Evolutionary conservation across 2,329 filamentous ascomycete genomes (phyloP).

Genomic region (Talaromyces atroroseus): DNA sequence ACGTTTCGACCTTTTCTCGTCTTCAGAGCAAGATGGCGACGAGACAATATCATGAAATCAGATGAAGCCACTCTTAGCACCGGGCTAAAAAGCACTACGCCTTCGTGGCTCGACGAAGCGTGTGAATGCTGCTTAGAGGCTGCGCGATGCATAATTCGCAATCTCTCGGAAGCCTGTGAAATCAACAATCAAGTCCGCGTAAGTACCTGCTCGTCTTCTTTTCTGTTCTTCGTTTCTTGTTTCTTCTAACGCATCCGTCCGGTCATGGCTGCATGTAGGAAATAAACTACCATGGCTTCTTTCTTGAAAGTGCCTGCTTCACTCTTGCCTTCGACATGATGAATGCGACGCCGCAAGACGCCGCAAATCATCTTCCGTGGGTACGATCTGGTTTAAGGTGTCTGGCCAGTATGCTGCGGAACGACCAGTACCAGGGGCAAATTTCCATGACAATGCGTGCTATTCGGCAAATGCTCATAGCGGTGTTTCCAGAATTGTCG

Average conservation of each 20-base stretch:
- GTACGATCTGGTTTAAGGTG: constrained; percentile 35
- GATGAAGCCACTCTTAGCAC: constrained; percentile 16
- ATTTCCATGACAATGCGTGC: constrained; percentile 25
- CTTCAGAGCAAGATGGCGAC: constrained; percentile 38
- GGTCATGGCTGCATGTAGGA: constrained; percentile 24
- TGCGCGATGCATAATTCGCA: constrained; percentile 38
- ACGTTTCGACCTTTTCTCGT: constrained; percentile 44
- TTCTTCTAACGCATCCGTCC: constrained; percentile 5
- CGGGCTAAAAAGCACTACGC: constrained; percentile 21
- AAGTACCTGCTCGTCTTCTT: constrained; percentile 12
- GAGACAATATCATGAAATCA: constrained; percentile 19
- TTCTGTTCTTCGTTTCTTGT: not conserved
- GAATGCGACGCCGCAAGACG: constrained; percentile 30
- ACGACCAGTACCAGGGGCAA: constrained; percentile 19
- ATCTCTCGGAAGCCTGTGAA: constrained; percentile 37
- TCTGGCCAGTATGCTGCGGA: constrained; percentile 32
- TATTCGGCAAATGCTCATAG: constrained; percentile 29
- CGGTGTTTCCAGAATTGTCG: constrained; percentile 27
- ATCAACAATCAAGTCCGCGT: constrained; percentile 38
- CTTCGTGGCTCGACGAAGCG: constrained; percentile 41
- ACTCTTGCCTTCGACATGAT: constrained; percentile 41
- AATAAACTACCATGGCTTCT: constrained; percentile 43
- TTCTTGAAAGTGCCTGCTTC: constrained; percentile 39
- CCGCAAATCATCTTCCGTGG: constrained; percentile 39
- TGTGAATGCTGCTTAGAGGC: constrained; percentile 40